These are phyloP conservation scores for Cynanchum wilfordii DNA, from an alignment of 257 asterid species.

Conservation along the genomic window DNA sequence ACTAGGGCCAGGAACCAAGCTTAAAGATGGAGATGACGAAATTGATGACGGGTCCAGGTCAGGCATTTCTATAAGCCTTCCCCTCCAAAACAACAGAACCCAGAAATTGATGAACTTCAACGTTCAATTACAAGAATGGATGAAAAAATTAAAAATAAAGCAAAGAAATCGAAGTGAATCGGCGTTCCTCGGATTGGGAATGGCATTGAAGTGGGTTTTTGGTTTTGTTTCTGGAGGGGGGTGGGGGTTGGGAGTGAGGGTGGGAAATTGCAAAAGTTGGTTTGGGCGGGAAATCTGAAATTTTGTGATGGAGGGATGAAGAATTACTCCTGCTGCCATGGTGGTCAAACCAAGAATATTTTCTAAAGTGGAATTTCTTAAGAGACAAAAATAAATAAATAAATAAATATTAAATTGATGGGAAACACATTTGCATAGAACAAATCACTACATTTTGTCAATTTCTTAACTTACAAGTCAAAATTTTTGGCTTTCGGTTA, in stretches of 20 bases:
- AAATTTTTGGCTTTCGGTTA: too few species aligned
- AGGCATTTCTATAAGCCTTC: slow-evolving; percentile 8
- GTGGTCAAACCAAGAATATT: background rate
- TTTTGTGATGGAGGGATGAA: slow-evolving; percentile 3
- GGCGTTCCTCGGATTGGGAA: background rate
- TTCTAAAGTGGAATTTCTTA: too few species aligned
- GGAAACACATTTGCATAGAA: too few species aligned
- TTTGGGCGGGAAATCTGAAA: slow-evolving; percentile 57
- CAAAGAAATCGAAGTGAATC: background rate
- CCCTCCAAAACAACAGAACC: background rate
- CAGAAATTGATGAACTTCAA: background rate
- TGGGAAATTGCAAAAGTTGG: too few species aligned
- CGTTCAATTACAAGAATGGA: background rate
- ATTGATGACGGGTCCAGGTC: slow-evolving; percentile 7
- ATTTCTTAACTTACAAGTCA: too few species aligned
- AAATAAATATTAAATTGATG: too few species aligned
- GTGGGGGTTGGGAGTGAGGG: background rate
- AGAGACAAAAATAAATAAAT: too few species aligned
- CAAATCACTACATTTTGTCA: too few species aligned
- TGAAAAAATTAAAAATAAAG: too few species aligned
- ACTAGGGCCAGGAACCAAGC: slow-evolving; percentile 1
- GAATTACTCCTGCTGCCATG: slow-evolving; percentile 2
- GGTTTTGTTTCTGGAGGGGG: background rate
- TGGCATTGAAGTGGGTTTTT: background rate
- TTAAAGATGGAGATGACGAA: slow-evolving; percentile 11